Evolutionary conservation across 352 stramenopile species (phyloP).

Genomic region (Phytopythium vexans): DNA sequence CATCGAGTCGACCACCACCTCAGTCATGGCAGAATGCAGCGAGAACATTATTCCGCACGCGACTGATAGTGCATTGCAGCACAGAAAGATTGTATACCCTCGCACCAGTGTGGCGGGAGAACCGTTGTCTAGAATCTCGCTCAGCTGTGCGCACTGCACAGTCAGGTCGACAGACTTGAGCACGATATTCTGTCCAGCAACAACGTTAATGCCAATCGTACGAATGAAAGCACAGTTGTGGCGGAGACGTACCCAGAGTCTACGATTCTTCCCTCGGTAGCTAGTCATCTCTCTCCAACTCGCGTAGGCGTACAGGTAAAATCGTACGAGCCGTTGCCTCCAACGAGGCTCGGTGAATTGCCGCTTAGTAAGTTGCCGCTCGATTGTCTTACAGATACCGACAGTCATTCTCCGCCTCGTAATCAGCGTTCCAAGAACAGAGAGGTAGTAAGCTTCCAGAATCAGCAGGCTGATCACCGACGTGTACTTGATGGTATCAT

Average conservation of each 20-base stretch:
- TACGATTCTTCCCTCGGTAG: slow-evolving; percentile 22
- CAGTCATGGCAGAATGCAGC: slow-evolving; percentile 18
- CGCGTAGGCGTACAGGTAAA: not conserved
- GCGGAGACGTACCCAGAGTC: slow-evolving; percentile 33
- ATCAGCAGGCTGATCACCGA: slow-evolving; percentile 18
- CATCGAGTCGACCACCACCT: slow-evolving; percentile 31
- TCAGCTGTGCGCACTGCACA: slow-evolving; percentile 17
- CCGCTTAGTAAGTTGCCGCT: not conserved
- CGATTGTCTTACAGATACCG: slow-evolving; percentile 7
- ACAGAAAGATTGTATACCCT: slow-evolving; percentile 22
- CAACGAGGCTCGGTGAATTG: not conserved
- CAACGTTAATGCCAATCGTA: not conserved
- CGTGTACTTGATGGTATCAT: slow-evolving; percentile 7
- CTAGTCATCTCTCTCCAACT: no score
- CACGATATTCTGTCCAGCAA: slow-evolving; percentile 24
- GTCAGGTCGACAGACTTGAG: slow-evolving; percentile 30
- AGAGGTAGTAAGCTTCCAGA: slow-evolving; percentile 20
- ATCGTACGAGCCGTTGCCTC: not conserved
- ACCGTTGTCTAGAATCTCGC: slow-evolving; percentile 24
- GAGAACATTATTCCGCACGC: slow-evolving; percentile 12
- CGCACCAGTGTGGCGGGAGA: slow-evolving; percentile 20
- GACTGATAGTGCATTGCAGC: slow-evolving; percentile 23
- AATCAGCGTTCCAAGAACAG: slow-evolving; percentile 24
- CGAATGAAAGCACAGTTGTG: not conserved
- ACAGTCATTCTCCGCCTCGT: slow-evolving; percentile 11